Evolutionary conservation across 768 basidiomycete genomes (phyloP).

Genomic region (Stropharia rugosoannulata): DNA sequence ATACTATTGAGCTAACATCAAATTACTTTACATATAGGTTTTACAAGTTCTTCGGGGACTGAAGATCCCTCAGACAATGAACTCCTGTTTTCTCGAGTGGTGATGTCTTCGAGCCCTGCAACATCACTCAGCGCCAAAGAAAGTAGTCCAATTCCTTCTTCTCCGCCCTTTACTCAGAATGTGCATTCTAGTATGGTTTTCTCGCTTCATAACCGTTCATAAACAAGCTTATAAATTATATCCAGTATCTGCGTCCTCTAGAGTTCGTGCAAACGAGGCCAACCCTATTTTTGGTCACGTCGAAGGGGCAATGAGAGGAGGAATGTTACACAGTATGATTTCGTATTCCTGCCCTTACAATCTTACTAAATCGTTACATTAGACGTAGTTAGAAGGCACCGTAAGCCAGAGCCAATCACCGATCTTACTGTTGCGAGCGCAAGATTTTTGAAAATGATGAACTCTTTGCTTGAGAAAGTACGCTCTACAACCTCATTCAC

Average conservation of each 20-base stretch:
- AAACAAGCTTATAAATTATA: not conserved
- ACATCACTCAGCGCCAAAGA: too few relatives aligned
- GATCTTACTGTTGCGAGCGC: not conserved
- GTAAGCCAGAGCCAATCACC: not conserved
- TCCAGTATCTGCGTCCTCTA: not conserved
- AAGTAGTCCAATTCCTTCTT: too few relatives aligned
- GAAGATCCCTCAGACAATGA: too few relatives aligned
- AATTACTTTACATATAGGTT: too few relatives aligned
- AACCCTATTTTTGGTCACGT: not conserved
- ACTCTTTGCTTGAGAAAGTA: not conserved
- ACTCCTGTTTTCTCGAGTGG: too few relatives aligned
- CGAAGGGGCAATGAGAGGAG: not conserved
- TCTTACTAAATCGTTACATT: too few relatives aligned
- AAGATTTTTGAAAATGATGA: not conserved
- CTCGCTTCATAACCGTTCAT: not conserved
- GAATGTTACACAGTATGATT: not conserved
- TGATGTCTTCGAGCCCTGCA: too few relatives aligned
- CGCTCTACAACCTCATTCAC: not conserved
- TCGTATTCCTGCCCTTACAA: not conserved
- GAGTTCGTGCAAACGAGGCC: not conserved
- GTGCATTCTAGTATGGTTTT: too few relatives aligned
- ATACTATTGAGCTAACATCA: too few relatives aligned
- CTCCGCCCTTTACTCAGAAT: too few relatives aligned
- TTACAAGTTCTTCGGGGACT: too few relatives aligned
- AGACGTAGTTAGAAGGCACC: constrained; percentile 1